Evolutionary conservation across 306 rosid species (phyloP).

Genomic region (Cucurbita moschata): DNA sequence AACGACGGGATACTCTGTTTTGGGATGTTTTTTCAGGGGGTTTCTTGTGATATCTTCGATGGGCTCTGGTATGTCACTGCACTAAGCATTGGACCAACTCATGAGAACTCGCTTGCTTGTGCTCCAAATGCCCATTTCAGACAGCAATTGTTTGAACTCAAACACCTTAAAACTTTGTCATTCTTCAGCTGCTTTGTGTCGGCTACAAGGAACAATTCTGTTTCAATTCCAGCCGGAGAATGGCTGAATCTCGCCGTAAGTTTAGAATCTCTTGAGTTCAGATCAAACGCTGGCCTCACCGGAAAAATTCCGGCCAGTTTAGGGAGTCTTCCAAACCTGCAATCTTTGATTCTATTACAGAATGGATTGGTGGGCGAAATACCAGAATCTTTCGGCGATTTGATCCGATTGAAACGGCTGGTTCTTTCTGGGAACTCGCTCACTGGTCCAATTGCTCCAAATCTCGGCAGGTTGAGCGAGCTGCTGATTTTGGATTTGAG

Average conservation of each 20-base stretch:
- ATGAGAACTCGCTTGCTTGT: conserved; percentile 71
- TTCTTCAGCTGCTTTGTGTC: conserved; percentile 67
- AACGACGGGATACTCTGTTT: not conserved
- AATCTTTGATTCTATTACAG: conserved; percentile 50
- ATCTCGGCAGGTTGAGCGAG: conserved; percentile 28
- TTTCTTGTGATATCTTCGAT: conserved; percentile 68
- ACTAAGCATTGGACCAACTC: conserved; percentile 63
- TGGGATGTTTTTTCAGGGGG: conserved; percentile 42
- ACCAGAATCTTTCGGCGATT: conserved; percentile 40
- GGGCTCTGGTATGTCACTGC: conserved; percentile 77
- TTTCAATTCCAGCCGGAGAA: conserved; percentile 32
- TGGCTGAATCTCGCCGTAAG: conserved; percentile 57
- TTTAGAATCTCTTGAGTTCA: conserved; percentile 60
- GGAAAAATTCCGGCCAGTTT: conserved; percentile 47
- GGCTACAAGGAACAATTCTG: conserved; percentile 15
- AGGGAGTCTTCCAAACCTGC: conserved; percentile 49
- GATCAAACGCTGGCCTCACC: conserved; percentile 53
- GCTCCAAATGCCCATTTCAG: conserved; percentile 33
- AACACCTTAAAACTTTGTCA: conserved; percentile 48
- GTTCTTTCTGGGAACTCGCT: conserved; percentile 51
- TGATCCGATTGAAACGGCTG: conserved; percentile 41
- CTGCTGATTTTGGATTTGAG: conserved; percentile 67
- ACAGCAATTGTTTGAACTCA: conserved; percentile 41
- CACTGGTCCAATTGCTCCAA: conserved; percentile 38
- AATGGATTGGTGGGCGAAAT: conserved; percentile 52